phyloP scores from a whole-genome alignment of 2,329 filamentous ascomycete species.

The Tympanopsis confertula region DNA sequence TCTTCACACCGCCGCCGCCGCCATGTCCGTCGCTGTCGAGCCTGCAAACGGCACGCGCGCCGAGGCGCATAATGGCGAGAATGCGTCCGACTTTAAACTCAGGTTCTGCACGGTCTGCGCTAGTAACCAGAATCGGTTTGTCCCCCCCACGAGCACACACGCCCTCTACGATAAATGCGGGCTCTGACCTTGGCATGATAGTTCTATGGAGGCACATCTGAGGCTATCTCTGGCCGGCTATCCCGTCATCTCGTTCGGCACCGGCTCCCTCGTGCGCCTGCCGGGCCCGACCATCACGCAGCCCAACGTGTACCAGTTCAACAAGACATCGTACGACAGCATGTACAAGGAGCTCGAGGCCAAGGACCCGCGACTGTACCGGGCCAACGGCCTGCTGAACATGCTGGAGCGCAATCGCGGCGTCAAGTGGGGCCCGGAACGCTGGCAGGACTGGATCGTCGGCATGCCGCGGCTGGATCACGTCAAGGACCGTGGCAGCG shows the following conservation, averaged over 20 bases:
- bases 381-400: slow-evolving; percentile 81
- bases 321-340: slow-evolving; percentile 85
- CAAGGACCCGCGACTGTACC: slow-evolving; percentile 81
- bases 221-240: slow-evolving; percentile 76
- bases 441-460: slow-evolving; percentile 95
- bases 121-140: slow-evolving; percentile 89
- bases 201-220: slow-evolving; percentile 96
- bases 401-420: slow-evolving; percentile 88
- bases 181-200: slow-evolving; percentile 14
- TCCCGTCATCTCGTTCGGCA: slow-evolving; percentile 94
- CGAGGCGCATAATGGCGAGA: slow-evolving; percentile 33
- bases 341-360: slow-evolving; percentile 84
- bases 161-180: slow-evolving; percentile 6
- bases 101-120: slow-evolving; percentile 99
- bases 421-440: slow-evolving; percentile 90
- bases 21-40: too few species aligned
- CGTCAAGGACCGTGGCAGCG: slow-evolving; percentile 61
- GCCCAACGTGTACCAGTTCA: slow-evolving; percentile 97
- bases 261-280: slow-evolving; percentile 83
- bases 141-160: not conserved
- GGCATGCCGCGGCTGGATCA: slow-evolving; percentile 74
- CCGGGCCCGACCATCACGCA: slow-evolving; percentile 84
- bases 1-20: too few species aligned
- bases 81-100: slow-evolving; percentile 64
- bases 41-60: slow-evolving; percentile 11